phyloP scores from a whole-genome alignment of 441 rosid species.

The Aleurites moluccanus region DNA sequence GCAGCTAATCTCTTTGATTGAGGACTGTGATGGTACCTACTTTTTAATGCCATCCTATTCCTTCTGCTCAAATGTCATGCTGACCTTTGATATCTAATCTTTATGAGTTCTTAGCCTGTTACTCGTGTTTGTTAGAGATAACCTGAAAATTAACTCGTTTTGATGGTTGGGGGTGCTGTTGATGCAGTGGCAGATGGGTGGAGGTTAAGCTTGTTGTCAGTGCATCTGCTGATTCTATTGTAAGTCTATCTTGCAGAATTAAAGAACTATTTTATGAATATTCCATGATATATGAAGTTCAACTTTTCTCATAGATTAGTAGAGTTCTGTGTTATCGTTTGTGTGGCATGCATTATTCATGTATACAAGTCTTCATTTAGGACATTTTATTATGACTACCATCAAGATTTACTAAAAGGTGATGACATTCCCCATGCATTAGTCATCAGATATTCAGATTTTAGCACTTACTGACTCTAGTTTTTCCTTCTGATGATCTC shows the following conservation, averaged over 20 bases:
- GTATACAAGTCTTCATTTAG: neutral
- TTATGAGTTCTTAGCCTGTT: slow-evolving; percentile 2
- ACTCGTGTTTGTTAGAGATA: slow-evolving; percentile 10
- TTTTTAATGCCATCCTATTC: neutral
- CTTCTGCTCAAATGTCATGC: neutral
- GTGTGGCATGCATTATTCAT: neutral
- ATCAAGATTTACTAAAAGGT: neutral
- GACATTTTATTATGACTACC: neutral
- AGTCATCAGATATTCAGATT: neutral
- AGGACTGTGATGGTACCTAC: neutral
- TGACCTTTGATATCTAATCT: neutral
- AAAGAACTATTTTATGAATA: neutral
- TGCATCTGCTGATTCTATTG: slow-evolving; percentile 25
- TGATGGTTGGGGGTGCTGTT: slow-evolving; percentile 28
- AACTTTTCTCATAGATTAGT: neutral
- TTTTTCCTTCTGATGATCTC: neutral
- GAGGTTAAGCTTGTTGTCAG: slow-evolving; percentile 21
- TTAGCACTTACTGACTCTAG: neutral
- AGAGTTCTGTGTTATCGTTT: neutral
- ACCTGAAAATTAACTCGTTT: slow-evolving; percentile 19
- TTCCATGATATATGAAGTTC: neutral
- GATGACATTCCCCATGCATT: neutral
- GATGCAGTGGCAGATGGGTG: slow-evolving; percentile 73
- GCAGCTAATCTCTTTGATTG: neutral
- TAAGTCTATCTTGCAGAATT: slow-evolving; percentile 17